Evolutionary conservation across 108 stramenopile species (phyloP).

Genomic region (Stephanodiscus triporus): DNA sequence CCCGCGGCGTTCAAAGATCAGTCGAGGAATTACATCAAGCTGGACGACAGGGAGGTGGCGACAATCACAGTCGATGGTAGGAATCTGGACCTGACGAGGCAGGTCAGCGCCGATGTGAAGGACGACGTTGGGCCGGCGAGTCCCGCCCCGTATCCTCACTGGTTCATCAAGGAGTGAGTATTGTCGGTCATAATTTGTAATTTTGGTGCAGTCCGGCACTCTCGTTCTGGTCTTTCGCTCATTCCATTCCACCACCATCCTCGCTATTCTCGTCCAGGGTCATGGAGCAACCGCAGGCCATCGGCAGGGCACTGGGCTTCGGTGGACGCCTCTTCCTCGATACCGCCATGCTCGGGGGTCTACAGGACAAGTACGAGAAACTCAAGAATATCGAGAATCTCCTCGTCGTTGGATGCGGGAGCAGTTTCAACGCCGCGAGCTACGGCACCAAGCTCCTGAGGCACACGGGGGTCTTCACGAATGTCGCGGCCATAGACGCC

Average conservation of each 20-base stretch:
- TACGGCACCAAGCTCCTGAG: constrained; percentile 88
- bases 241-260: constrained; percentile 86
- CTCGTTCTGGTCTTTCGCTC: constrained; percentile 82
- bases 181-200: too few relatives aligned
- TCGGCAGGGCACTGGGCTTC: constrained; percentile 75
- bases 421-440: constrained; percentile 72
- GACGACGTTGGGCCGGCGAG: constrained; percentile 55
- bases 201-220: constrained; percentile 50
- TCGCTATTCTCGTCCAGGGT: constrained; percentile 50
- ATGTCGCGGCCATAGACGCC: constrained; percentile 72
- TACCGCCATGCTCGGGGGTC: constrained; percentile 61
- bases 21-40: constrained; percentile 85
- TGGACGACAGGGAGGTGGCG: constrained; percentile 86
- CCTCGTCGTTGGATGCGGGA: constrained; percentile 74
- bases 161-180: constrained; percentile 79
- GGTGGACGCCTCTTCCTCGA: constrained; percentile 63
- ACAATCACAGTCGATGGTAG: constrained; percentile 68
- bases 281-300: constrained; percentile 89
- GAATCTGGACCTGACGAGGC: constrained; percentile 65
- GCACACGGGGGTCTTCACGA: constrained; percentile 65
- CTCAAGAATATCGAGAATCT: constrained; percentile 54
- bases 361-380: constrained; percentile 56
- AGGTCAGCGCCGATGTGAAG: constrained; percentile 41
- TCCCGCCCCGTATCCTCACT: constrained; percentile 86
- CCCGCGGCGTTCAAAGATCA: constrained; percentile 79